Percentiles rank a stretch among this genome's conserved stretches.
Conservation (phyloP, 768 basidiomycete species). For the Leccinum boreale region DNA sequence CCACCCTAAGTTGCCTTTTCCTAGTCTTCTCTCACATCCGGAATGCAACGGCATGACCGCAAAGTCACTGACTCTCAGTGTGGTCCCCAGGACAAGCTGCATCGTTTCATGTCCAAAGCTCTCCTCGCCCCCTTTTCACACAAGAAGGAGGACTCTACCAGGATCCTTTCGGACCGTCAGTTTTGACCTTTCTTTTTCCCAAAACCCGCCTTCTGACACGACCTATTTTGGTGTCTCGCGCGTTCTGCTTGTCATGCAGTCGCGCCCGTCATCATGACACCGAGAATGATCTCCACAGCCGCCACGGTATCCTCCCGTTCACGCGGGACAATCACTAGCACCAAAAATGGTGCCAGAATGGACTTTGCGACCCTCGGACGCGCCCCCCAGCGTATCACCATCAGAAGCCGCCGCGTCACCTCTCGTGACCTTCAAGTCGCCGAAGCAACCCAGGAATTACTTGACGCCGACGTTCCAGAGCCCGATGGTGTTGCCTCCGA, state of each 20-base stretch:
- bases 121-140: conserved; percentile 64
- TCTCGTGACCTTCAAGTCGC: conserved; percentile 82
- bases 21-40: conserved; percentile 5
- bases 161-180: conserved; percentile 75
- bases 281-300: conserved; percentile 71
- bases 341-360: conserved; percentile 37
- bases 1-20: background rate
- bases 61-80: background rate
- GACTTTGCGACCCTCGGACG: conserved; percentile 80
- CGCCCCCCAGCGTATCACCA: conserved; percentile 66
- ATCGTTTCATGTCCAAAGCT: conserved; percentile 59
- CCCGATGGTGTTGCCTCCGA: conserved; percentile 64
- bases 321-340: conserved; percentile 31
- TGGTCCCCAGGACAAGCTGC: conserved; percentile 43
- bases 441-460: conserved; percentile 76
- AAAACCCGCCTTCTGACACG: background rate
- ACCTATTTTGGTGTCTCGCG: background rate
- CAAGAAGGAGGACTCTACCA: conserved; percentile 62
- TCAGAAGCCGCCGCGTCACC: conserved; percentile 66
- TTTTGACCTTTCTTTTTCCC: background rate
- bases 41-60: conserved; percentile 20
- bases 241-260: conserved; percentile 40
- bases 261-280: conserved; percentile 89
- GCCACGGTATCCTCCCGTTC: conserved; percentile 61
- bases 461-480: conserved; percentile 70